A percentile compares a stretch with the other conserved stretches of the same genome.
phyloP scores from a whole-genome alignment of 495 filamentous ascomycete species.

The Penicillium manginii region DNA sequence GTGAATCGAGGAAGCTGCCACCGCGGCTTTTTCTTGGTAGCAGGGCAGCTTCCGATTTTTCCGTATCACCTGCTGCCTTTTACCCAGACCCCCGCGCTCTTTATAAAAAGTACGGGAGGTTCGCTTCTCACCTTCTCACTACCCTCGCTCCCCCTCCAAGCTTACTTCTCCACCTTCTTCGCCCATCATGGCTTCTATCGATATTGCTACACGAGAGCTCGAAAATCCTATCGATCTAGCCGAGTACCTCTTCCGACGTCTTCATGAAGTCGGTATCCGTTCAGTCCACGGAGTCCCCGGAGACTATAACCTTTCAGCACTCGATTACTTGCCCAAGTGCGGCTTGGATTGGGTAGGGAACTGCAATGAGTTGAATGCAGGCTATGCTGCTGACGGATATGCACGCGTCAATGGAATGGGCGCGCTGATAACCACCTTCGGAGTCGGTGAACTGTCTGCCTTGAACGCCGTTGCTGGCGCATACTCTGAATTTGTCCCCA shows the following conservation, averaged over 20 bases:
- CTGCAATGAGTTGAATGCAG: conserved; percentile 72
- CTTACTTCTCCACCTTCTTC: conserved; percentile 7
- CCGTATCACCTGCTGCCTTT: conserved; percentile 10
- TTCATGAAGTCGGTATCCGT: conserved; percentile 64
- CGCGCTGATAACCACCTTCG: conserved; percentile 70
- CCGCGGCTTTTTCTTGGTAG: conserved; percentile 12
- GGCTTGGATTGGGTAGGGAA: conserved; percentile 70
- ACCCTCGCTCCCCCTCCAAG: not conserved
- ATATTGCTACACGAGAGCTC: conserved; percentile 58
- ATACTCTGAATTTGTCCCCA: conserved; percentile 63
- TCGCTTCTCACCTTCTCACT: not conserved
- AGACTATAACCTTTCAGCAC: conserved; percentile 56
- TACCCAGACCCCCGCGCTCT: not conserved
- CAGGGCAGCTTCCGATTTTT: conserved; percentile 13
- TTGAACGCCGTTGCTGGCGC: conserved; percentile 71
- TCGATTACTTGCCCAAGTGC: conserved; percentile 64
- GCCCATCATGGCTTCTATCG: conserved; percentile 46
- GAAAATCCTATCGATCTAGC: conserved; percentile 59
- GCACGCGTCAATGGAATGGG: conserved; percentile 69
- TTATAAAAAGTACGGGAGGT: not conserved
- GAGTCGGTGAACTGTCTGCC: conserved; percentile 70
- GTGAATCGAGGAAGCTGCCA: not conserved
- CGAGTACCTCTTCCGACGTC: conserved; percentile 66
- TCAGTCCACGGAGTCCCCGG: conserved; percentile 70
- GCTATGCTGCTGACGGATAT: conserved; percentile 75